Evolutionary conservation across 2,329 filamentous ascomycete species (phyloP).

Genomic region (Boeremia exigua): DNA sequence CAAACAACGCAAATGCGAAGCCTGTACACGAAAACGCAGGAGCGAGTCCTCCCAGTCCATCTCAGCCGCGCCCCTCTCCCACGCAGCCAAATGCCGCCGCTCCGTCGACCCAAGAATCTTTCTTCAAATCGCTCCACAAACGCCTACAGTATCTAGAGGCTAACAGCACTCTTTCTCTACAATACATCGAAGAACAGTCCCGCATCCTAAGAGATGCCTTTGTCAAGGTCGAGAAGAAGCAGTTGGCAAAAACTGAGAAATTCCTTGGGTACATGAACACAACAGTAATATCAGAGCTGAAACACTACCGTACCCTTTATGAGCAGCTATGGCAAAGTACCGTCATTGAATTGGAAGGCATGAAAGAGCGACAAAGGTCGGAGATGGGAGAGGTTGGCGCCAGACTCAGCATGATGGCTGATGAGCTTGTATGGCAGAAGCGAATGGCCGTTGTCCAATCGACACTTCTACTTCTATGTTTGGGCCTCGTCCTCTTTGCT

Average conservation of each 20-base stretch:
- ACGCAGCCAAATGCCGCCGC: slow-evolving; percentile 61
- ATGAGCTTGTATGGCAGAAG: slow-evolving; percentile 84
- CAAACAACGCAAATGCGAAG: slow-evolving; percentile 19
- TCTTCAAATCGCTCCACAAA: slow-evolving; percentile 96
- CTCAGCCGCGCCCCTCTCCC: slow-evolving; percentile 41
- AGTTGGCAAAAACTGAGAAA: slow-evolving; percentile 78
- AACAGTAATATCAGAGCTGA: slow-evolving; percentile 79
- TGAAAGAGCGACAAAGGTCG: slow-evolving; percentile 81
- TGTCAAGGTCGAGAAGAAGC: slow-evolving; percentile 83
- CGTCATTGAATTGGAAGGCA: slow-evolving; percentile 86
- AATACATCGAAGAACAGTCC: slow-evolving; percentile 97
- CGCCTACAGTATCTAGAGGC: slow-evolving; percentile 88
- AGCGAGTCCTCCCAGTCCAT: slow-evolving; percentile 22
- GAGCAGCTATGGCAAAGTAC: slow-evolving; percentile 97
- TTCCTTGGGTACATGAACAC: slow-evolving; percentile 87
- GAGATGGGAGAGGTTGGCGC: slow-evolving; percentile 83
- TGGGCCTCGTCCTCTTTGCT: slow-evolving; percentile 83
- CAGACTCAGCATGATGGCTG: slow-evolving; percentile 86
- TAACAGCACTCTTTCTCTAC: slow-evolving; percentile 88
- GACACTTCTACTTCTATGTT: slow-evolving; percentile 82
- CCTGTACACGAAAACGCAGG: slow-evolving; percentile 25
- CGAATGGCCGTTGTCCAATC: slow-evolving; percentile 93
- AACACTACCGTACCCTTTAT: slow-evolving; percentile 73
- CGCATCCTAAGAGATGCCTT: slow-evolving; percentile 87
- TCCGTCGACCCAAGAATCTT: slow-evolving; percentile 93